A percentile compares a stretch with the other conserved stretches of the same genome.
Conservation (phyloP, 176 grass and related monocot species). For the Eragrostis curvula region DNA sequence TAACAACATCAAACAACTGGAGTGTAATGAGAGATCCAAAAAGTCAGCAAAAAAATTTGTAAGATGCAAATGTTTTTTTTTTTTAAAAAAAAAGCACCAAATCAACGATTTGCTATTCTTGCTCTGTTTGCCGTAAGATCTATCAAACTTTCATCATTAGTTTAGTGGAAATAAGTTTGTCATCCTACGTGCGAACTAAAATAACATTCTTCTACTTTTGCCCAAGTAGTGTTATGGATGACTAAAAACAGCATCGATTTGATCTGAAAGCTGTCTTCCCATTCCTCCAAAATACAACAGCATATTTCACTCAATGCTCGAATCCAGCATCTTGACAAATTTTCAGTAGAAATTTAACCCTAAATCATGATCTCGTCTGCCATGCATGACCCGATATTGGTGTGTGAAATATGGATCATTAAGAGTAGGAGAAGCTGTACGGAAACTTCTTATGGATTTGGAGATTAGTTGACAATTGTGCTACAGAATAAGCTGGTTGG, state of each 20-base stretch:
- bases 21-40: neutral
- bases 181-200: neutral
- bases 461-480: slow-evolving; percentile 33
- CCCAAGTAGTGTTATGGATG: neutral
- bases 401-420: neutral
- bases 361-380: neutral
- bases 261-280: neutral
- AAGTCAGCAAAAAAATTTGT: neutral
- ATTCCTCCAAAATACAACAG: neutral
- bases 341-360: neutral
- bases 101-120: neutral
- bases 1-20: neutral
- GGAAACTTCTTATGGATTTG: neutral
- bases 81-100: neutral
- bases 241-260: too few species aligned
- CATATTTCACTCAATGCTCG: neutral
- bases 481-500: slow-evolving; percentile 25
- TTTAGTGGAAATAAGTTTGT: neutral
- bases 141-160: neutral
- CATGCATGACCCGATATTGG: neutral
- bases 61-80: neutral
- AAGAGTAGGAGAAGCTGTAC: slow-evolving; percentile 14
- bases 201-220: neutral
- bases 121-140: neutral
- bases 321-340: neutral